phyloP scores from a whole-genome alignment of 2,329 filamentous ascomycete genomes.

The Teratosphaeria epicoccoides region DNA sequence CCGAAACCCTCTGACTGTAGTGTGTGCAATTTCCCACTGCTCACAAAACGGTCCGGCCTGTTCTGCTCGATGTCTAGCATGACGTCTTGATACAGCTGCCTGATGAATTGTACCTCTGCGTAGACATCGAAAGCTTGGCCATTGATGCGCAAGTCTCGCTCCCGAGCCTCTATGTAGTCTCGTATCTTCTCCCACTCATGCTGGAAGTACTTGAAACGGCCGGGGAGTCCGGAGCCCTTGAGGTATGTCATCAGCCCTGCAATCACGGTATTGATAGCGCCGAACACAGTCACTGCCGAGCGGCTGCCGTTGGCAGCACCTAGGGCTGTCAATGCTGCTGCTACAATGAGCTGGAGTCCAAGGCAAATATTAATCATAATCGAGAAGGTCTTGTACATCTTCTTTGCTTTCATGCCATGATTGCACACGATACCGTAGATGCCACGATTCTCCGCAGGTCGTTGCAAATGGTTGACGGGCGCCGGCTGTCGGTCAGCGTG shows the following conservation, averaged over 20 bases:
- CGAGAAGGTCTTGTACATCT: background rate
- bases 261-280: constrained; percentile 15
- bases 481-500: background rate
- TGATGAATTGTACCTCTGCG: too few species aligned
- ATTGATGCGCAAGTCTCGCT: too few species aligned
- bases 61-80: too few species aligned
- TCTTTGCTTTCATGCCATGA: background rate
- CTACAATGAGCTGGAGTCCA: constrained; percentile 11
- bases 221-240: constrained; percentile 1
- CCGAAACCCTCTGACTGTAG: too few species aligned
- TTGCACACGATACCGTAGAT: background rate
- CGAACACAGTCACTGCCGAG: constrained; percentile 12
- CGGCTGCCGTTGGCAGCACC: constrained; percentile 5
- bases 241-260: constrained; percentile 15
- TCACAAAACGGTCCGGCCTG: too few species aligned
- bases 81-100: too few species aligned
- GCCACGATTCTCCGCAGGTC: background rate
- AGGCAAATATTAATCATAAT: background rate
- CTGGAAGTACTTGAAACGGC: background rate
- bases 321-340: constrained; percentile 13
- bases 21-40: too few species aligned
- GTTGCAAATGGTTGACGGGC: background rate
- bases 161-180: too few species aligned
- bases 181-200: background rate
- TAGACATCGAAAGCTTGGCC: too few species aligned